These are phyloP conservation scores for Citrus australasica DNA, from an alignment of 345 rosid genomes.

Conservation along the genomic window DNA sequence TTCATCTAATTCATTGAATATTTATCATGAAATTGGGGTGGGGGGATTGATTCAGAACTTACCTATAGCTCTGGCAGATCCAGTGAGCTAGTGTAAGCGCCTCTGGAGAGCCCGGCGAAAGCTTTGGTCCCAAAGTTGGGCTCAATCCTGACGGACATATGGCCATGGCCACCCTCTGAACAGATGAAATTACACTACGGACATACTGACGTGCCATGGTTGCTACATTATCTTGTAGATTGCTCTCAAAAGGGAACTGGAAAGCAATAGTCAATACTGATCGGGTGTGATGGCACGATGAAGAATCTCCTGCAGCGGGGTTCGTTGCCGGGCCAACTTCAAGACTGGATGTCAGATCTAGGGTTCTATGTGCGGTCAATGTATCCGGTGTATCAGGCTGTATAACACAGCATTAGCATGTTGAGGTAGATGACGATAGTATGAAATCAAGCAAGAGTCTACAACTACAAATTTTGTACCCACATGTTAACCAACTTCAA, in stretches of 20 bases:
- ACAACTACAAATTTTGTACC: not conserved
- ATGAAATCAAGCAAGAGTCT: not conserved
- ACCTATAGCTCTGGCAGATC: conserved; percentile 89
- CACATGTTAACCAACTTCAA: not conserved
- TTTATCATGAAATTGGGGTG: not conserved
- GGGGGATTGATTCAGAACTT: conserved; percentile 7
- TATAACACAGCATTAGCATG: conserved; percentile 14
- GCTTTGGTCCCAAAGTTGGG: conserved; percentile 63
- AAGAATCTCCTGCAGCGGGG: conserved; percentile 48
- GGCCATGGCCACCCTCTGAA: conserved; percentile 96
- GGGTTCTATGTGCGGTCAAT: conserved; percentile 54
- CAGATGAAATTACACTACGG: conserved; percentile 84
- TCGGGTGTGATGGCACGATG: conserved; percentile 44
- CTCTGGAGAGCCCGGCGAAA: conserved; percentile 88
- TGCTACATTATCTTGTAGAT: conserved; percentile 87
- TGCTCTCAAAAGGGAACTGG: conserved; percentile 91
- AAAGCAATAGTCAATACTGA: conserved; percentile 96
- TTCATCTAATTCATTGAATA: not conserved
- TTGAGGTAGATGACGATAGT: not conserved
- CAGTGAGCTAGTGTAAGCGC: conserved; percentile 88
- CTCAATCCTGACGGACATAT: conserved; percentile 81
- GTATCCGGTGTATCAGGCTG: conserved; percentile 68
- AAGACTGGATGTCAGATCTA: conserved; percentile 91
- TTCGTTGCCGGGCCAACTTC: conserved; percentile 76
- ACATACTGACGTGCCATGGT: conserved; percentile 94